phyloP scores from a whole-genome alignment of 345 rosid genomes.

The Geranium rotundifolium region DNA sequence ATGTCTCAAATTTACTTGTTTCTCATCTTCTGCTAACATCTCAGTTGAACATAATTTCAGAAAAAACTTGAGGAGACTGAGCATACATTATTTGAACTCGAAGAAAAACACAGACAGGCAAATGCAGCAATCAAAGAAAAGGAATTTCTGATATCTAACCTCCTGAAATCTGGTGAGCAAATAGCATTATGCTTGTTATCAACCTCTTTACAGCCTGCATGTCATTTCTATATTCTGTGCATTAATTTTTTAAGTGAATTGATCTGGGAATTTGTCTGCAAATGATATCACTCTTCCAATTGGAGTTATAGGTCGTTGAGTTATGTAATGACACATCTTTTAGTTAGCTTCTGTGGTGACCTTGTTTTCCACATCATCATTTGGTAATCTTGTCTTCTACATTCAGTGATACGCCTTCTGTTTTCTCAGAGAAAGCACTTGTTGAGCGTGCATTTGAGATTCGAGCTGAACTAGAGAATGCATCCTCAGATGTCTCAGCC shows the following conservation, averaged over 20 bases:
- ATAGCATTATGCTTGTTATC: neutral
- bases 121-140: constrained; percentile 86
- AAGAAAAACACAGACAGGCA: constrained; percentile 89
- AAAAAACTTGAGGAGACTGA: constrained; percentile 86
- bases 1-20: constrained; percentile 1
- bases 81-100: constrained; percentile 63
- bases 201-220: neutral
- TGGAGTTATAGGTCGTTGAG: too few relatives aligned
- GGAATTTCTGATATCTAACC: constrained; percentile 76
- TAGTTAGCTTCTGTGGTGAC: neutral
- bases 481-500: constrained; percentile 75
- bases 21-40: neutral
- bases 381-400: neutral
- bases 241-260: too few relatives aligned
- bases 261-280: too few relatives aligned
- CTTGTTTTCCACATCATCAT: neutral
- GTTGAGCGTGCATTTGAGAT: constrained; percentile 83
- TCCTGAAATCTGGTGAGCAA: constrained; percentile 72
- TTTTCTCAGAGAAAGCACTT: constrained; percentile 58
- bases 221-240: too few relatives aligned
- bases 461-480: constrained; percentile 72
- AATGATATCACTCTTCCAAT: too few relatives aligned
- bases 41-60: constrained; percentile 27
- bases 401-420: constrained; percentile 5
- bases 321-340: too few relatives aligned